Percentiles rank a stretch among this genome's conserved stretches.
These are phyloP conservation scores for Cercospora citrullina DNA, from an alignment of 2,329 filamentous ascomycete species.

Conservation along the genomic window DNA sequence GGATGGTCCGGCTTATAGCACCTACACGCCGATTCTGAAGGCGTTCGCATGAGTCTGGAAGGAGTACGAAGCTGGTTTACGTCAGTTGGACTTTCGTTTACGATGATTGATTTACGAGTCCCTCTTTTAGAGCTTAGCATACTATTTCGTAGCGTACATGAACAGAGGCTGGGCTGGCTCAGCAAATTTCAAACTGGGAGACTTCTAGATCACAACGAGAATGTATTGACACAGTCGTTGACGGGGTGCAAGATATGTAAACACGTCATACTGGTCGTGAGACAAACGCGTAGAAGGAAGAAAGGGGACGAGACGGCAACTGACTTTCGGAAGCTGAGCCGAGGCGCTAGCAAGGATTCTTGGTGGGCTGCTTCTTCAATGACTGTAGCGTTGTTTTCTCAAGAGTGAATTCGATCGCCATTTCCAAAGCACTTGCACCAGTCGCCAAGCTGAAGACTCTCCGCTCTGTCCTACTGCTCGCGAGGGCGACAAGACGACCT, in stretches of 20 bases:
- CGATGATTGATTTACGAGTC: neutral
- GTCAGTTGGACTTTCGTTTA: neutral
- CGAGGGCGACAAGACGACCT: conserved; percentile 21
- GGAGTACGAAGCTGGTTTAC: neutral
- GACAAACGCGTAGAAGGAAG: no score
- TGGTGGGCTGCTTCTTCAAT: neutral
- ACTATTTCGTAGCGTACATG: neutral
- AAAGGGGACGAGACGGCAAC: neutral
- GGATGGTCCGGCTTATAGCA: conserved; percentile 45
- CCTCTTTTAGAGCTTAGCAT: neutral
- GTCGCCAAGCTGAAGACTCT: conserved; percentile 33
- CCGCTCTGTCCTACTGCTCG: conserved; percentile 27
- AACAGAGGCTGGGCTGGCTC: neutral
- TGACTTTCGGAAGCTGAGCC: neutral
- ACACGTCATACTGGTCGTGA: no score
- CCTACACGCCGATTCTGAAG: conserved; percentile 24
- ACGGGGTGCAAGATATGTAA: no score
- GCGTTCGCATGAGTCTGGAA: neutral
- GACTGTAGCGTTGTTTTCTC: neutral
- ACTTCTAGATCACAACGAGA: no score
- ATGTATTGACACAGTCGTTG: no score
- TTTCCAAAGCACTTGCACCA: neutral
- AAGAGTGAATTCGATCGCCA: neutral
- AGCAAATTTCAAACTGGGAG: no score
- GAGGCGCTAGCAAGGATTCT: neutral